phyloP scores from a whole-genome alignment of 164 flowering plant genomes.

The Annona squamosa region DNA sequence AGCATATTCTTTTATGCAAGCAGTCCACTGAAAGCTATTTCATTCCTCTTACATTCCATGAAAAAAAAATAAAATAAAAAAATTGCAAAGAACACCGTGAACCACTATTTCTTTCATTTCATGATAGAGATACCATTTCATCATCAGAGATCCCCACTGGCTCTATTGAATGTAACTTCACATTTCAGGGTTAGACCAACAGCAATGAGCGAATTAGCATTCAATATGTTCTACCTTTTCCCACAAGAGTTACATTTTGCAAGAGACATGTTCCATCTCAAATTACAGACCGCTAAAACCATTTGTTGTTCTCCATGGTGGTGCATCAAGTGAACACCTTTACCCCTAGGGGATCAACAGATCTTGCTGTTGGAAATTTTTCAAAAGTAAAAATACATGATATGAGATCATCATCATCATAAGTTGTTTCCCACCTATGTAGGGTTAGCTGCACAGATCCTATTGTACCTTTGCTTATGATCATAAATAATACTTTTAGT shows the following conservation, averaged over 20 bases:
- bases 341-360: no score
- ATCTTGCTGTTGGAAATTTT: no score
- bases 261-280: neutral
- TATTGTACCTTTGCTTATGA: no score
- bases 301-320: neutral
- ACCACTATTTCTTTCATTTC: neutral
- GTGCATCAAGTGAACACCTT: no score
- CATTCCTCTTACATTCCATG: neutral
- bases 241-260: neutral
- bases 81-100: neutral
- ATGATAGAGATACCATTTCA: neutral
- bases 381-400: no score
- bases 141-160: neutral
- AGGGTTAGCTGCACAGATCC: no score
- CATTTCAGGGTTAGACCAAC: neutral
- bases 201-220: neutral
- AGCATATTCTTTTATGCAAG: neutral
- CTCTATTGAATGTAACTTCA: neutral
- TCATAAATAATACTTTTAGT: no score
- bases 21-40: neutral
- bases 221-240: neutral
- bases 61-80: no score
- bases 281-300: neutral
- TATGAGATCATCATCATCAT: no score
- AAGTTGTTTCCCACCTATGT: no score